These are phyloP conservation scores for Periglandula ipomoeae DNA, from an alignment of 2,329 filamentous ascomycete genomes.

Conservation along the genomic window DNA sequence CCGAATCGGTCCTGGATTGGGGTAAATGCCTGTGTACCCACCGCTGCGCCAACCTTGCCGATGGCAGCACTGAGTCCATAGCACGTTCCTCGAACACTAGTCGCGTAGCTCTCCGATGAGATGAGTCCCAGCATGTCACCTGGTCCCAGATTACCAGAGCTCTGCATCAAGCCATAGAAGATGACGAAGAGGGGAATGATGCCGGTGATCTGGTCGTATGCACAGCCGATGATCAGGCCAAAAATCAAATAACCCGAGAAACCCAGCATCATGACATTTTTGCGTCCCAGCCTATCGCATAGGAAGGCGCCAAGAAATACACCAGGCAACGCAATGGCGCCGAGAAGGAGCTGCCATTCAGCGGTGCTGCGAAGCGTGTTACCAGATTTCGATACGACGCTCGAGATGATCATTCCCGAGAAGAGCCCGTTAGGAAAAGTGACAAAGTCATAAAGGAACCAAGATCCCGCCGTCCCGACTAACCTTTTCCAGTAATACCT, in stretches of 20 bases:
- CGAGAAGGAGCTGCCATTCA: conserved; percentile 39
- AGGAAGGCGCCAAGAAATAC: conserved; percentile 39
- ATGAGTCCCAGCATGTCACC: conserved; percentile 41
- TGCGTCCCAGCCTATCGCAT: conserved; percentile 37
- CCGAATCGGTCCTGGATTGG: conserved; percentile 35
- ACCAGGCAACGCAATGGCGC: conserved; percentile 35
- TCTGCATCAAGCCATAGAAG: conserved; percentile 42
- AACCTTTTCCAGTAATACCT: conserved; percentile 46
- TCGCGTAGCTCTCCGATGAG: conserved; percentile 41
- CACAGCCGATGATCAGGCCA: conserved; percentile 40
- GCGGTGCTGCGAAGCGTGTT: conserved; percentile 31
- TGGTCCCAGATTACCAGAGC: conserved; percentile 38
- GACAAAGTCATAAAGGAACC: conserved; percentile 44
- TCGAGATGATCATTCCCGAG: conserved; percentile 32
- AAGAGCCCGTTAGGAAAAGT: conserved; percentile 40
- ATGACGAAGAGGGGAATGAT: conserved; percentile 25
- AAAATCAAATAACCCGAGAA: conserved; percentile 41
- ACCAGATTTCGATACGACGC: conserved; percentile 23
- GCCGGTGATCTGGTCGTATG: conserved; percentile 37
- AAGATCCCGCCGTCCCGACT: conserved; percentile 43
- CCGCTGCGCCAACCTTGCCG: conserved; percentile 40
- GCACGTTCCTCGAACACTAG: conserved; percentile 40
- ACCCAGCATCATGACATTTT: conserved; percentile 40
- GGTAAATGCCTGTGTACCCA: conserved; percentile 41
- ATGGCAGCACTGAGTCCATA: conserved; percentile 42